Evolutionary conservation across 805 yeast species (phyloP), one percentile per base, ranked within the genome.

Genomic region (Cyberlindnera nakhonratchasimensis): DNA sequence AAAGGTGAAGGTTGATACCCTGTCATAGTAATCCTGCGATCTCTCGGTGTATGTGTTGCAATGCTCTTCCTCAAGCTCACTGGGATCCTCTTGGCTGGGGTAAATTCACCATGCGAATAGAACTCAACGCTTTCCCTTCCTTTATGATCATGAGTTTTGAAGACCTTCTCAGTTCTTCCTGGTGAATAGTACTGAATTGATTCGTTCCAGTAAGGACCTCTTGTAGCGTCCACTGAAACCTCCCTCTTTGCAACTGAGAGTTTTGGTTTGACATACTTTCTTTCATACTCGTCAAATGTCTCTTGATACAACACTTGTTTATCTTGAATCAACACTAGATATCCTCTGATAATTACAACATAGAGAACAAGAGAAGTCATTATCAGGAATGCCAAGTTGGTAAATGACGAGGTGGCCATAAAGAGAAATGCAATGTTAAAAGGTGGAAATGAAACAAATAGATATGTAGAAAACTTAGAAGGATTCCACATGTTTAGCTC

Each of bases 401-500:
- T 58, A 58, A 72, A 62, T 1, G 71, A 53, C 2, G 66, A 67
- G 1, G 67, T 61, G 1, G 66, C 50, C 18, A 64, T 46, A 47
- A 68, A 62, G 40, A 78, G 60, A n/a, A 74, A 61, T 3, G 70
- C 40, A 8, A 77, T 49, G 36, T 71, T 73, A 9, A 79, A 55
- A 0, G 95, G 93, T 7, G 86, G 79, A 48, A 79, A 79, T 2
- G 75, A 60, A 3, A 76, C 66, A 22, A 75, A 69, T 2, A 83
- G 51, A 36, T 67, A 62, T 6, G 82, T 64, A 24, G 70, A 70
- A 56, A 82, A 80, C 48, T 68, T 68, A 0, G 82, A 71, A 0
- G 91, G 91, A 32, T 69, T 67, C 95, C 95, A 85, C 37, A 82
- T 73, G 16, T 63, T 64, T 31, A 85, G 58, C 43, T 76, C 74